A percentile compares a stretch with the other conserved stretches of the same genome.
phyloP scores from a whole-genome alignment of 1,284 basidiomycete genomes.

The Mrakiaceae sp. region DNA sequence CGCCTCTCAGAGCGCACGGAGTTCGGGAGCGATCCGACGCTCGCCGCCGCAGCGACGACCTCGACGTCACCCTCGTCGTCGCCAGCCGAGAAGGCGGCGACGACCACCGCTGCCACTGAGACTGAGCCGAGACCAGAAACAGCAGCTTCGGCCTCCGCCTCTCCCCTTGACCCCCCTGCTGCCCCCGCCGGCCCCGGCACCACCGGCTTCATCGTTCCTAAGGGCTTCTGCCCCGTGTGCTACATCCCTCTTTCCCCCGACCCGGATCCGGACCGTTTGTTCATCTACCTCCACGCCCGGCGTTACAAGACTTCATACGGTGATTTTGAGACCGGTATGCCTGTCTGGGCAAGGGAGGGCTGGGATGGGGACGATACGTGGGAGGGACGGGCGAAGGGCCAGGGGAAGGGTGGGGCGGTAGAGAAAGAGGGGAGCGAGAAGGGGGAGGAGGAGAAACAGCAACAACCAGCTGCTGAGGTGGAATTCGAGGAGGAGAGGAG shows the following conservation, averaged over 20 bases:
- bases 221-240: constrained; percentile 60
- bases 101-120: no score
- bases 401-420: constrained; percentile 7
- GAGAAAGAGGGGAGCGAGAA: not conserved
- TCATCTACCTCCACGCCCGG: constrained; percentile 86
- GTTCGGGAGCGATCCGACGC: not conserved
- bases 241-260: constrained; percentile 82
- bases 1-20: not conserved
- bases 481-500: not conserved
- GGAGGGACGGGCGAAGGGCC: constrained; percentile 11
- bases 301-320: constrained; percentile 51
- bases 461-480: constrained; percentile 4
- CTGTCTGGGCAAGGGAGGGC: constrained; percentile 32
- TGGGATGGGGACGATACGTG: constrained; percentile 30
- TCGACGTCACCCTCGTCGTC: constrained; percentile 9
- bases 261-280: constrained; percentile 75
- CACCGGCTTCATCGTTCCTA: constrained; percentile 22
- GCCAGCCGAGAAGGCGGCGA: no score
- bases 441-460: not conserved
- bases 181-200: no score
- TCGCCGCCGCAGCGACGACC: constrained; percentile 19
- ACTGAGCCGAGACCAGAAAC: no score
- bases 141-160: no score
- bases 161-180: no score
- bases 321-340: constrained; percentile 34